Evolutionary conservation across 305 asterid species (phyloP).

Genomic region (Fraxinus floribunda): DNA sequence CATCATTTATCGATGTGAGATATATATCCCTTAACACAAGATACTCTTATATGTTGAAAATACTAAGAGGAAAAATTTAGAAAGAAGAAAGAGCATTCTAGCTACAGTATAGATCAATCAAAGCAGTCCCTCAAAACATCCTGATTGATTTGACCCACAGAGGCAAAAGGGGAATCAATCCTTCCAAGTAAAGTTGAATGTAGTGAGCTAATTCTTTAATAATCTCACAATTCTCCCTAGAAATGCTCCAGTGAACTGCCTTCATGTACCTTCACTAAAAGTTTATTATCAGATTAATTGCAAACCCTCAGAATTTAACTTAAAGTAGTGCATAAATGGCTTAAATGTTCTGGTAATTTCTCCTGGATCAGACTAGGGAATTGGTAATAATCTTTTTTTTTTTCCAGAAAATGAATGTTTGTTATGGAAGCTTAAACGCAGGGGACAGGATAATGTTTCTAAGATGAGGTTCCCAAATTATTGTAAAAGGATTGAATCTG

Average conservation of each 20-base stretch:
- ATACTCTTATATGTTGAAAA: background rate
- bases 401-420: background rate
- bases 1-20: too few species aligned
- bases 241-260: background rate
- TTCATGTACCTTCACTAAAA: background rate
- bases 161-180: background rate
- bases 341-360: background rate
- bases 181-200: background rate
- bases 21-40: background rate
- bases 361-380: background rate
- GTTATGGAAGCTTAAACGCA: background rate
- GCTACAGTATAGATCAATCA: background rate
- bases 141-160: background rate
- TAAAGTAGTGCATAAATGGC: background rate
- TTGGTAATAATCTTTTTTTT: background rate
- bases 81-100: background rate
- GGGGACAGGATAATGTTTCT: background rate
- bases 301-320: background rate
- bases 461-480: conserved; percentile 3
- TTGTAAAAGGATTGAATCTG: background rate
- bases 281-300: background rate
- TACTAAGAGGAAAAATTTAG: conserved; percentile 2
- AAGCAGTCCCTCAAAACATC: background rate
- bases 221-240: background rate
- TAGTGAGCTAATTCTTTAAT: background rate